These are phyloP conservation scores for Groenewaldozyma salmanticensis DNA, from an alignment of 805 yeast genomes.

Conservation along the genomic window DNA sequence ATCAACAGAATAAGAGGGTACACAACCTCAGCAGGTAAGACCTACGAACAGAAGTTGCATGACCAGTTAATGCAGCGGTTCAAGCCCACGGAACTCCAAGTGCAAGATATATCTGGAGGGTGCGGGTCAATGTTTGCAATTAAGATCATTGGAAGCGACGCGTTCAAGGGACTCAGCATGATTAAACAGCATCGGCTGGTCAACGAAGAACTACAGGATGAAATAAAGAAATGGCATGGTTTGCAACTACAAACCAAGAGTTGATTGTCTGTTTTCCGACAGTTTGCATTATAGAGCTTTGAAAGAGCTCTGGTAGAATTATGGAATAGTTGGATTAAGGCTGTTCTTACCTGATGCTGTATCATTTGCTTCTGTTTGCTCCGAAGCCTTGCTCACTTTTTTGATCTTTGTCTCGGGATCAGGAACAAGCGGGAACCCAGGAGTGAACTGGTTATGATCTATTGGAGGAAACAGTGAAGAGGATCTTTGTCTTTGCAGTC, in stretches of 20 bases:
- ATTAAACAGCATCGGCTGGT: constrained; percentile 90
- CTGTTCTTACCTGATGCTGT: too few species aligned
- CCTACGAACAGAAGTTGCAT: constrained; percentile 54
- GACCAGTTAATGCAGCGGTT: constrained; percentile 45
- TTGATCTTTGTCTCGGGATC: constrained; percentile 7
- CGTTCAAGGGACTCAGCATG: constrained; percentile 74
- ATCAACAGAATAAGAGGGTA: too few species aligned
- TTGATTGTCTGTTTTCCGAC: constrained; percentile 2
- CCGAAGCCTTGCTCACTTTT: not conserved
- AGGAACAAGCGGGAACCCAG: constrained; percentile 15
- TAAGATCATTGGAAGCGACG: constrained; percentile 53
- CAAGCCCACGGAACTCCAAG: constrained; percentile 52
- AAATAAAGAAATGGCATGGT: constrained; percentile 91
- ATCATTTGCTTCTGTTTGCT: too few species aligned
- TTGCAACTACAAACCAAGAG: constrained; percentile 70
- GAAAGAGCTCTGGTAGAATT: too few species aligned
- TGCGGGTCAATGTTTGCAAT: constrained; percentile 98
- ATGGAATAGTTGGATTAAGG: too few species aligned
- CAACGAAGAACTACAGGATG: constrained; percentile 70
- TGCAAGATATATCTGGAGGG: constrained; percentile 84
- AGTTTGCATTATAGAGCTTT: too few species aligned
- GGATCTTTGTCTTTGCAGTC: too few species aligned
- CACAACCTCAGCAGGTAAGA: not conserved
- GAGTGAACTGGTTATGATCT: constrained; percentile 10
- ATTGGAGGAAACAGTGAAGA: constrained; percentile 15